Evolutionary conservation across 345 rosid genomes (phyloP), one percentile per base, ranked within the genome.

Genomic region (Eucalyptus sp.): DNA sequence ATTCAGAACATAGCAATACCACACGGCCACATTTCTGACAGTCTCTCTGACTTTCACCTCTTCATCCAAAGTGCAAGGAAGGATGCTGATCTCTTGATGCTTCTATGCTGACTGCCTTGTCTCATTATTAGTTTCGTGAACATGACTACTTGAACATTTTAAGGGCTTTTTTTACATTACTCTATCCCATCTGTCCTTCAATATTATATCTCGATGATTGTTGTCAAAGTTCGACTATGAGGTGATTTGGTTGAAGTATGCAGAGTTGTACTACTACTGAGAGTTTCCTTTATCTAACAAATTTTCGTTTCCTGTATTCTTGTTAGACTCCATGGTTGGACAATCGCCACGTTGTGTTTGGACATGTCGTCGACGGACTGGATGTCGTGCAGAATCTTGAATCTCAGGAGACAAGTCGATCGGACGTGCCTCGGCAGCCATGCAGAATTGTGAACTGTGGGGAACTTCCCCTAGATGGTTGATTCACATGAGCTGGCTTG

Each of bases 341-440:
- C 92, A 92, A 94, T 88, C 95, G 97, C 71, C 99, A 97, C 87
- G 99, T 97, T 86, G 99, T 97, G 87, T 97, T 95, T 49, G 98
- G 99, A 88, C 92, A 95, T 80, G 96, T 97, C n/a, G 50, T 95
- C 71, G 97, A 96, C 48, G 99, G 99, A 89, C 93, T 94, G 92
- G 95, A 96, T 90, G 92, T 96, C 46, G 96, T 96, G 62, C 91
- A 91, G 71, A 92, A 92, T 71, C 97, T 97, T 50, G 99, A 97
- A 90, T 92, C 96, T 62, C 94, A 91, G 76, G 96, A 95, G 93
- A 96, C 99, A 52, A 95, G 96, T 87, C 95, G 99, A 44, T 76
- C 94, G 27, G 95, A 97, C 90, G 62, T 31, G 90, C 99, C 99
- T 14, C 89, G 92, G 90, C 87, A 85, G 90, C 95, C 94, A 50